Conservation (phyloP, 106 monocot species). For the Allium cepa region DNA sequence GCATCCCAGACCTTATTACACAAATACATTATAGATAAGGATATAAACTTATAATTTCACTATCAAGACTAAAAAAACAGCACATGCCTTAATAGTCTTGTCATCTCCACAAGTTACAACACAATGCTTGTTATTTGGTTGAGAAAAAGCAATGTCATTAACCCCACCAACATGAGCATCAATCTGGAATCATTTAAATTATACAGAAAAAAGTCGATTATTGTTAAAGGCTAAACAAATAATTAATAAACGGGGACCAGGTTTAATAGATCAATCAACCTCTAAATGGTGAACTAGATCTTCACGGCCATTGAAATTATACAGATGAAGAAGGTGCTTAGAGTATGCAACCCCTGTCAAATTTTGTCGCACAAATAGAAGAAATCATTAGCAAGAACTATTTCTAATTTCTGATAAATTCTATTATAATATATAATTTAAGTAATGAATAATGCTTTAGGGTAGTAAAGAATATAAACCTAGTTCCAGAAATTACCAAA, state of each 20-base stretch:
- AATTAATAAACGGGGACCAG: neutral
- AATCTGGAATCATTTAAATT: conserved; percentile 31
- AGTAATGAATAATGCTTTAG: too few species aligned
- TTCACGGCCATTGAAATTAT: conserved; percentile 33
- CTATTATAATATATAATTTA: neutral
- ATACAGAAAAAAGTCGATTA: conserved; percentile 1
- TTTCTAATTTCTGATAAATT: neutral
- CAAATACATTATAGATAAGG: too few species aligned
- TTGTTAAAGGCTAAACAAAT: neutral
- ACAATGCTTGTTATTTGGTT: conserved; percentile 30
- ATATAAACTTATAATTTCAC: too few species aligned
- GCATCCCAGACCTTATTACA: conserved; percentile 45
- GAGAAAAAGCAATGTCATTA: conserved; percentile 79
- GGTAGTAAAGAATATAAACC: too few species aligned
- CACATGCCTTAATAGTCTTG: conserved; percentile 54
- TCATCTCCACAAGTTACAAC: conserved; percentile 85
- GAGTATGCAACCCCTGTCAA: conserved; percentile 34
- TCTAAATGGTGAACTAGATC: conserved; percentile 31
- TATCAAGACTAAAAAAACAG: neutral
- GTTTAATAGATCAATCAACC: conserved; percentile 14
- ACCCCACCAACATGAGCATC: conserved; percentile 85
- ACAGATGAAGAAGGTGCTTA: conserved; percentile 61
- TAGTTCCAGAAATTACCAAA: conserved; percentile 25
- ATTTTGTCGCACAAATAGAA: neutral
- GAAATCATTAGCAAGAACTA: neutral